Evolutionary conservation across 2,329 filamentous ascomycete species (phyloP).

Genomic region (Colletotrichum endophyticum): DNA sequence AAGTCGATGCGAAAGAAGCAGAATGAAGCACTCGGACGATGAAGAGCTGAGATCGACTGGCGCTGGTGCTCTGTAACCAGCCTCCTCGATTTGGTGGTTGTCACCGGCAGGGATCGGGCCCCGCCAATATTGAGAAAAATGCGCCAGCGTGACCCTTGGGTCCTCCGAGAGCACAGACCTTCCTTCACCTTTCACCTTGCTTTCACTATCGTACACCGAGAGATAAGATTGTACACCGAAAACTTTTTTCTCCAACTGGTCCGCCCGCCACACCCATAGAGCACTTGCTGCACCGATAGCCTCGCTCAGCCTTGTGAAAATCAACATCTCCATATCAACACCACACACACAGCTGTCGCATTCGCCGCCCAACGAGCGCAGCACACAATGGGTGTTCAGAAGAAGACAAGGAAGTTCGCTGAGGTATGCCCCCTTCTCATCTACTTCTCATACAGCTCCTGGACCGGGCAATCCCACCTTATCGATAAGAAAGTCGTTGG

Average conservation of each 20-base stretch:
- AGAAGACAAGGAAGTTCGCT: conserved; percentile 92
- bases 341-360: background rate
- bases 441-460: background rate
- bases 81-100: background rate
- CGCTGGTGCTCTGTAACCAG: background rate
- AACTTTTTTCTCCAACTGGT: conserved; percentile 6
- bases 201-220: background rate
- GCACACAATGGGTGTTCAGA: conserved; percentile 78
- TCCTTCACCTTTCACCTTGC: background rate
- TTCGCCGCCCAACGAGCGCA: background rate
- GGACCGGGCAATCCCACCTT: background rate
- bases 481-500: conserved; percentile 10
- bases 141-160: background rate
- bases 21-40: background rate
- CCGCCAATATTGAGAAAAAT: background rate
- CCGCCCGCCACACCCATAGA: conserved; percentile 1
- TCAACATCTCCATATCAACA: background rate
- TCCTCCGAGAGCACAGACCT: background rate
- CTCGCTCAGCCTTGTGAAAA: conserved; percentile 7
- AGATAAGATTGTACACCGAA: conserved; percentile 6
- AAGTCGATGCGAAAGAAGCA: background rate
- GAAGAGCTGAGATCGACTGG: background rate
- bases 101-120: background rate
- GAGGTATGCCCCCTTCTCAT: conserved; percentile 47
- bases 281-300: background rate